Base-by-base conservation (phyloP, 78 protist genomes). In the Dictyostelium intermedium region DNA sequence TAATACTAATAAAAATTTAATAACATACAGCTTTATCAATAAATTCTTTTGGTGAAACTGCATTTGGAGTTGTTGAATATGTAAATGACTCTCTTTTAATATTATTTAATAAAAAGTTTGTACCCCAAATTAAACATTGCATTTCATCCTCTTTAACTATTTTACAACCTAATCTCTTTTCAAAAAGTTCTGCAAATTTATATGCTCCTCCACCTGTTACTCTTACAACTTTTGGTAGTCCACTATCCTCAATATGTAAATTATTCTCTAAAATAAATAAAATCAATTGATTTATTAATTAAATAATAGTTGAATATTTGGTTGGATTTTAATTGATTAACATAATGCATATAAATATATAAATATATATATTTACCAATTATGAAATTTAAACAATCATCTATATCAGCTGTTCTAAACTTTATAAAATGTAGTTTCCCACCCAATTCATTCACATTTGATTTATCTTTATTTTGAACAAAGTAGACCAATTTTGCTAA, bases 131-230 rank as follows among this genome's bases (percentile, higher is more conserved):
- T 23, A 97, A 83, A 70, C 96, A 96, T 43, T 81, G 78, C 98
- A 98, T 97, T 56, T 98, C 99, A 76, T 97, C 99, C 5, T 70
- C 70, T 70, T 93, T 34, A 0, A 70, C 41, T 25, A 97, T 66
- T 27, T 30, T 41, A 32, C 96, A 37, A 39, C 97, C 92, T 9
- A 97, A 60, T 56, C 45, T 63, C 25, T 69, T 32, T 53, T 82
- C 56, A 61, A 96, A 39, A 9, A 95, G 32, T 13, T 95, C 93
- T 0, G 95, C 84, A 43, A 81, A 97, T 72, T 98, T 98, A 83
- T 91, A 89, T 20, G 99, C 98, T 16, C 97, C 97, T 6, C 97
- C 97, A 34, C 97, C 97, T 37, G 97, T 95, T 3, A 85, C 94
- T 66, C 95, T 74, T 27, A 91, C 95, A 16, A 32, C 77, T 35